phyloP scores from a whole-genome alignment of 2,329 filamentous ascomycete genomes.

The Pseudopyrenochaeta lycopersici region DNA sequence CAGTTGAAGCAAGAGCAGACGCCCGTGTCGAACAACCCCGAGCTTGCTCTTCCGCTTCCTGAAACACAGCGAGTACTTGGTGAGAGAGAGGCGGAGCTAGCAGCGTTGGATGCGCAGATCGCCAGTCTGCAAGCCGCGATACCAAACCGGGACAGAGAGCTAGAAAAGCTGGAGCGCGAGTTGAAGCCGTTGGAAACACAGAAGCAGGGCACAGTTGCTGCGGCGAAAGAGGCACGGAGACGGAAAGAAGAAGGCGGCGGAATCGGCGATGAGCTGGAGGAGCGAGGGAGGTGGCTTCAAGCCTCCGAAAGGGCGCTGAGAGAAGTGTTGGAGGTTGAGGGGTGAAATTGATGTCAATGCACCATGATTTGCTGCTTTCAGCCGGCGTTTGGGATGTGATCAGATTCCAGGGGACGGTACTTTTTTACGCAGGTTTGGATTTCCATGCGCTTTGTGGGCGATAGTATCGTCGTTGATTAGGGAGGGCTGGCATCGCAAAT shows the following conservation, averaged over 20 bases:
- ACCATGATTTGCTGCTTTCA: not conserved
- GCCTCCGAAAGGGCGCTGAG: conserved; percentile 71
- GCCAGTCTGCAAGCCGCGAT: conserved; percentile 65
- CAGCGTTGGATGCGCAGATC: conserved; percentile 54
- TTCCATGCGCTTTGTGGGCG: not conserved
- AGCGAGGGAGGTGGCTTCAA: conserved; percentile 77
- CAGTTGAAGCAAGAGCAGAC: conserved; percentile 52
- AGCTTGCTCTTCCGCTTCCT: conserved; percentile 54
- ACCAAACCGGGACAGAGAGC: conserved; percentile 72
- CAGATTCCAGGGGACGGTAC: not conserved
- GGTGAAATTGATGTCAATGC: conserved; percentile 8
- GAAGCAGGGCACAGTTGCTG: conserved; percentile 69
- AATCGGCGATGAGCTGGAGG: conserved; percentile 76
- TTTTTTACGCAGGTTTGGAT: not conserved
- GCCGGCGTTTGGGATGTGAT: conserved; percentile 13
- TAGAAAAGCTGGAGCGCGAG: conserved; percentile 73
- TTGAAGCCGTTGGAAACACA: conserved; percentile 73
- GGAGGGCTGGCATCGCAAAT: not conserved
- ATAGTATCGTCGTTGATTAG: not conserved
- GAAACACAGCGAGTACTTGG: conserved; percentile 53
- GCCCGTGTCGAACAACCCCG: conserved; percentile 48
- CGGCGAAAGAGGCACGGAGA: conserved; percentile 75
- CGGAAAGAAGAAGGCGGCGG: conserved; percentile 72
- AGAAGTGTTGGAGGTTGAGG: conserved; percentile 68
- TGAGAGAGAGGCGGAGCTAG: conserved; percentile 52